Conservation (phyloP, 1,284 basidiomycete species). For the Irpex sp. region DNA sequence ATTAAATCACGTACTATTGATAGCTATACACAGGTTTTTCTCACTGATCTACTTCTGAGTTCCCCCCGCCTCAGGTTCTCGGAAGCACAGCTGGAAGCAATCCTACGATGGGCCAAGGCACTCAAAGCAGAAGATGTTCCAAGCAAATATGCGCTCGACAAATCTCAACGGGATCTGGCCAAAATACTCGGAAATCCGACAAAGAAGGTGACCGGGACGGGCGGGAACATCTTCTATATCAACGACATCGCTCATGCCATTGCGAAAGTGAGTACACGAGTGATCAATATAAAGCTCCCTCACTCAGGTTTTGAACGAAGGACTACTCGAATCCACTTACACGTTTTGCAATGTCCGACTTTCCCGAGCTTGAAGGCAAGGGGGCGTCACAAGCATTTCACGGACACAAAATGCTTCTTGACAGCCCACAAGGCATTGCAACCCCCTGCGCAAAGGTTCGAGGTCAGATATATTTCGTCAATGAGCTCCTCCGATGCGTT, state of each 20-base stretch:
- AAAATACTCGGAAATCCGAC: constrained; percentile 1
- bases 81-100: not conserved
- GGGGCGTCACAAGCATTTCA: constrained; percentile 23
- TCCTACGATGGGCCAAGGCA: not conserved
- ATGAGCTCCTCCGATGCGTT: constrained; percentile 18
- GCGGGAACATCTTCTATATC: constrained; percentile 5
- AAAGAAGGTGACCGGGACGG: not conserved
- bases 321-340: constrained; percentile 28
- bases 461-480: constrained; percentile 19
- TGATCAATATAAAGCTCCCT: not conserved
- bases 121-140: constrained; percentile 1
- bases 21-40: not conserved
- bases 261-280: not conserved
- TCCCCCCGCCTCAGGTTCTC: constrained; percentile 4
- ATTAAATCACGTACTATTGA: not conserved
- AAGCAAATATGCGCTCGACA: not conserved
- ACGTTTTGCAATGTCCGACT: constrained; percentile 21
- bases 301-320: constrained; percentile 13
- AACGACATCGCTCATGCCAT: constrained; percentile 3
- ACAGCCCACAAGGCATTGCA: constrained; percentile 13
- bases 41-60: constrained; percentile 1
- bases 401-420: constrained; percentile 23
- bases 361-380: constrained; percentile 21
- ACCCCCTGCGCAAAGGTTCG: constrained; percentile 17
- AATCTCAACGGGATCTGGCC: not conserved